phyloP scores from a whole-genome alignment of 2,329 filamentous ascomycete species.

The Orbilia quercus region DNA sequence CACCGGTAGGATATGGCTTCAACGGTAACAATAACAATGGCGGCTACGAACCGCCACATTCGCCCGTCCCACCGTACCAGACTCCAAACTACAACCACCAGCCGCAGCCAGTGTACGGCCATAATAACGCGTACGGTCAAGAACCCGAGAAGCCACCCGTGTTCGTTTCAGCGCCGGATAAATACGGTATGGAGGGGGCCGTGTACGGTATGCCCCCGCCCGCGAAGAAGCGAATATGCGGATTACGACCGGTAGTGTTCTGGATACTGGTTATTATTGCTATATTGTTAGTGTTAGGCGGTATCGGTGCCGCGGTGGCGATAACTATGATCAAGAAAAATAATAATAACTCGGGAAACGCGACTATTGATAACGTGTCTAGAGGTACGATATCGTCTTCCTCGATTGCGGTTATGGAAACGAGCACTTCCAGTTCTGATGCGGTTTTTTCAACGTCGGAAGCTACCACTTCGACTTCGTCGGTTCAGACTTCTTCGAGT shows the following conservation, averaged over 20 bases:
- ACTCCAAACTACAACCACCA: neutral
- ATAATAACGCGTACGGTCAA: neutral
- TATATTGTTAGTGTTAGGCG: conserved; percentile 24
- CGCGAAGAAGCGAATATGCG: conserved; percentile 28
- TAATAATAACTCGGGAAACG: conserved; percentile 1
- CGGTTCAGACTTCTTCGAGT: neutral
- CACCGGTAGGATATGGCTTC: neutral
- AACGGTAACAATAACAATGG: neutral
- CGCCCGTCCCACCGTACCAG: conserved; percentile 8
- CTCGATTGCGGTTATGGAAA: neutral
- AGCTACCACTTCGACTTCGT: neutral
- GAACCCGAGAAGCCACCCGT: conserved; percentile 9
- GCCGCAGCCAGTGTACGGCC: conserved; percentile 3
- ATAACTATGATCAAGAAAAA: conserved; percentile 32
- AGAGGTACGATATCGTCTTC: conserved; percentile 1
- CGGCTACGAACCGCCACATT: neutral
- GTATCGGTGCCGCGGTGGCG: conserved; percentile 32
- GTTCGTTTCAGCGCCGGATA: conserved; percentile 13
- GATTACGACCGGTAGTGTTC: conserved; percentile 27
- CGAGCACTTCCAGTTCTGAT: conserved; percentile 17
- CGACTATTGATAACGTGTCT: neutral
- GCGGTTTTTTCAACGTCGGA: neutral
- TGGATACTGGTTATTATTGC: conserved; percentile 28
- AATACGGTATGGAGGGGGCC: conserved; percentile 1
- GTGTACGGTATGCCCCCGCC: conserved; percentile 15